These are phyloP conservation scores for Penicillium concentricum DNA, from an alignment of 2,329 filamentous ascomycete genomes.

Conservation along the genomic window DNA sequence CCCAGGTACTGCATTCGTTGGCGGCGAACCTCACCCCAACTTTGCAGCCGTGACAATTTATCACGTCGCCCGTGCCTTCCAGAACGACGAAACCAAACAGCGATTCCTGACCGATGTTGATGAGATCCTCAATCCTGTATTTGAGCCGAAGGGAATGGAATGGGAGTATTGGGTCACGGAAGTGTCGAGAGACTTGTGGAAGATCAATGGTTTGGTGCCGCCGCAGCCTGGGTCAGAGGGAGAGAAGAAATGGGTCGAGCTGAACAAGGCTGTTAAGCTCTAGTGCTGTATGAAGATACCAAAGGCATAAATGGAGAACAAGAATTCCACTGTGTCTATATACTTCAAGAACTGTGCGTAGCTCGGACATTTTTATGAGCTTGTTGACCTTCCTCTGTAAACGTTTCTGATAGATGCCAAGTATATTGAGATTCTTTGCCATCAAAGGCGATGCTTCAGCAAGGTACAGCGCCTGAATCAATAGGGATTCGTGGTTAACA, in stretches of 20 bases:
- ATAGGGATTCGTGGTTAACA: neutral
- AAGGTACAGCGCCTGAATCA: too few species aligned
- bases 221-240: neutral
- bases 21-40: neutral
- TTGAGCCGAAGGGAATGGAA: constrained; percentile 6
- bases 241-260: constrained; percentile 1
- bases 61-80: constrained; percentile 9
- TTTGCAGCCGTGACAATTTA: constrained; percentile 1
- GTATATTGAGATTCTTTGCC: neutral
- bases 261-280: constrained; percentile 1
- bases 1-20: neutral
- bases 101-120: neutral
- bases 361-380: neutral
- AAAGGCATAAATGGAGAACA: neutral
- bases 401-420: neutral
- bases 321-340: neutral
- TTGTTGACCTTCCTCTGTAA: neutral
- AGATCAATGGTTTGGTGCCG: constrained; percentile 9
- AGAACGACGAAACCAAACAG: neutral
- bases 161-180: constrained; percentile 13
- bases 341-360: neutral
- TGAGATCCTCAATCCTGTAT: neutral
- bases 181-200: constrained; percentile 12
- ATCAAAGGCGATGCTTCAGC: neutral
- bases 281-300: neutral